These are phyloP conservation scores for Globisporangium cederbergense DNA, from an alignment of 352 stramenopile species.

Conservation along the genomic window DNA sequence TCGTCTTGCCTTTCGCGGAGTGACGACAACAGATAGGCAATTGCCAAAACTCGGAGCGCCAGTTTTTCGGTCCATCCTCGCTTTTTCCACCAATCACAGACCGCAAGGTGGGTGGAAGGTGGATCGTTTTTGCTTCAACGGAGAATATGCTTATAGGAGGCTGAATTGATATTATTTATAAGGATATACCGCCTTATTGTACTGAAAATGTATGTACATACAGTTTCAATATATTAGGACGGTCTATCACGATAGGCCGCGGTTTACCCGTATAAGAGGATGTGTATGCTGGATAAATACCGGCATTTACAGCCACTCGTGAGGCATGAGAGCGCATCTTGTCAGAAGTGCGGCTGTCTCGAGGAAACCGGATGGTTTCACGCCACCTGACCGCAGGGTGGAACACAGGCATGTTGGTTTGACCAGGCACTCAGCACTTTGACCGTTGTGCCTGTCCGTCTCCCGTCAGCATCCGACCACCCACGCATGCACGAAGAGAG, in stretches of 20 bases:
- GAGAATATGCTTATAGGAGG: no score
- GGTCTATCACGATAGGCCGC: no score
- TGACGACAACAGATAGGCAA: constrained; percentile 12
- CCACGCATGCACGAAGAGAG: not conserved
- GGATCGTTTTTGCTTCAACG: no score
- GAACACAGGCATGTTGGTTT: not conserved
- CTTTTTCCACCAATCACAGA: constrained; percentile 1
- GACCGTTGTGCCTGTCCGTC: not conserved
- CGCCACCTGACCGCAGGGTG: not conserved
- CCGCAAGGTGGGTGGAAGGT: not conserved
- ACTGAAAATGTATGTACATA: no score
- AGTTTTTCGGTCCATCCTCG: constrained; percentile 9
- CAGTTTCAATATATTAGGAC: no score
- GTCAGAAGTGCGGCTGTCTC: not conserved
- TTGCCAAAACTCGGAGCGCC: not conserved
- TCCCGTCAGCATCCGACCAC: no score
- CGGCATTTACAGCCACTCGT: not conserved
- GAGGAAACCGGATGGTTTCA: constrained; percentile 15
- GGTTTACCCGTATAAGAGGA: no score
- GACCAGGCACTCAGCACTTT: no score
- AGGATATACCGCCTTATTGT: no score
- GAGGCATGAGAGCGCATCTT: constrained; percentile 5
- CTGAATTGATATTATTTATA: no score
- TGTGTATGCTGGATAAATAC: no score
- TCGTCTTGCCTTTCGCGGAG: constrained; percentile 1